Conservation (phyloP, 352 stramenopile species). For the Thraustochytrium sp. region DNA sequence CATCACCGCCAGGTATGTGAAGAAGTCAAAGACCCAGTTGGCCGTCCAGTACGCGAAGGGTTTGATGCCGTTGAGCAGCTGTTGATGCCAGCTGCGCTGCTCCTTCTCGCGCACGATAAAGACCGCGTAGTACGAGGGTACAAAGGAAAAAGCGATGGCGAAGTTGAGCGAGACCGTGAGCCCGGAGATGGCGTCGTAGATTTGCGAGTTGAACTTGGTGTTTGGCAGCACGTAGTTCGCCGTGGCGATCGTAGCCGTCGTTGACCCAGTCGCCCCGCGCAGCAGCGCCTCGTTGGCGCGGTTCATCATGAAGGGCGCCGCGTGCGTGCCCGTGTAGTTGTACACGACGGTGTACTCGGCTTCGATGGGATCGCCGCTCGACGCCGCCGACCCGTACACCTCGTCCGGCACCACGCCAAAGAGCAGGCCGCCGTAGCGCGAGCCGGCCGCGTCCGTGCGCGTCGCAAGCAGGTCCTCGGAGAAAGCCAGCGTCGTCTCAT, state of each 20-base stretch:
- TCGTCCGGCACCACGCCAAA: background rate
- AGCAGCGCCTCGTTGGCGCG: background rate
- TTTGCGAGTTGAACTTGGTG: background rate
- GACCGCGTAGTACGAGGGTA: conserved; percentile 20
- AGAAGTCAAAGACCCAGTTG: conserved; percentile 60
- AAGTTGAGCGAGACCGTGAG: background rate
- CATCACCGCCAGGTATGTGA: conserved; percentile 48
- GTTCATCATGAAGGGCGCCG: conserved; percentile 18
- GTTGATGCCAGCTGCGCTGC: conserved; percentile 50
- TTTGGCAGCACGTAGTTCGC: background rate
- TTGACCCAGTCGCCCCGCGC: too few species aligned
- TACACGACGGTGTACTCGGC: conserved; percentile 19
- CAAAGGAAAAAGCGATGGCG: conserved; percentile 20
- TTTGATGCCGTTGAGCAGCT: conserved; percentile 83
- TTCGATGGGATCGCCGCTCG: background rate
- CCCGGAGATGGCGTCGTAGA: background rate
- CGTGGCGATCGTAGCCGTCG: background rate
- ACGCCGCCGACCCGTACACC: background rate
- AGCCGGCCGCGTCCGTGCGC: background rate
- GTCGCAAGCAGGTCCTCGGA: background rate
- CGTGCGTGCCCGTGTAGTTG: background rate
- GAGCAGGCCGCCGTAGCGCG: background rate
- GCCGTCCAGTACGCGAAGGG: conserved; percentile 88
- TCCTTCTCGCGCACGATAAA: conserved; percentile 24
- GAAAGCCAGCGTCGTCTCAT: background rate